Base-by-base conservation (phyloP, 495 filamentous ascomycete genomes). In the Trichoderma erinaceum region DNA sequence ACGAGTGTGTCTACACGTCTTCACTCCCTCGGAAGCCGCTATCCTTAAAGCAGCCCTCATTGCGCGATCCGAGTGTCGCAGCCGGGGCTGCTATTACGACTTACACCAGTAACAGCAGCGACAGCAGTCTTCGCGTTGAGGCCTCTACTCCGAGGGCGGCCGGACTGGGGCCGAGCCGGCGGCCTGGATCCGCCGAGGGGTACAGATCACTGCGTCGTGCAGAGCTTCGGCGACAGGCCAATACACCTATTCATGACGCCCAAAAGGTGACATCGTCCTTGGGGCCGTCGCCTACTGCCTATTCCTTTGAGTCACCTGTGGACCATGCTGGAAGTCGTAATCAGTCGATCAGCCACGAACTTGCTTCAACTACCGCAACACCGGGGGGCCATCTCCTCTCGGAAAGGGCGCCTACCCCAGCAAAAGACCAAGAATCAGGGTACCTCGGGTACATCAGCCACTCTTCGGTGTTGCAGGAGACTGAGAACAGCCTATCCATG, bases 391-490 rank as follows among this genome's bases (percentile, higher is more conserved):
- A 65, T 25, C 41, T 46, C 11, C 2, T 32, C 32, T 41, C 41
- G 23, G 65, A 32, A 2, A 32, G 41, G 21, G 43, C 41, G n/a
- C 18, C 65, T 18, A 48, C n/a, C 4, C 65, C 65, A 2, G 21
- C 23, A 27, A 7, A 21, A 15, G 21, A 41, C 32, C 35, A 21
- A 6, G n/a, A 21, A 7, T 23, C 63, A 13, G 82, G 82, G 0
- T 85, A 84, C 67, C 69, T 85, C 16, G 83, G 84, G 25, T 81
- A 79, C 12, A 84, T 80, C 0, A 83, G 81, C 68, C 85, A 78
- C 68, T 82, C 81, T 3, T 78, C 82, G 35, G 79, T 85, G 21
- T 80, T 79, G 38, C 72, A 77, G 7, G 82, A 82, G 25, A 73
- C 74, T 1, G 71, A 75, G 23, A 70, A 77, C 41, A 78, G 75